Percentiles rank a stretch among this genome's conserved stretches.
These are phyloP conservation scores for Clathrospora elynae DNA, from an alignment of 2,329 filamentous ascomycete genomes.

Conservation along the genomic window DNA sequence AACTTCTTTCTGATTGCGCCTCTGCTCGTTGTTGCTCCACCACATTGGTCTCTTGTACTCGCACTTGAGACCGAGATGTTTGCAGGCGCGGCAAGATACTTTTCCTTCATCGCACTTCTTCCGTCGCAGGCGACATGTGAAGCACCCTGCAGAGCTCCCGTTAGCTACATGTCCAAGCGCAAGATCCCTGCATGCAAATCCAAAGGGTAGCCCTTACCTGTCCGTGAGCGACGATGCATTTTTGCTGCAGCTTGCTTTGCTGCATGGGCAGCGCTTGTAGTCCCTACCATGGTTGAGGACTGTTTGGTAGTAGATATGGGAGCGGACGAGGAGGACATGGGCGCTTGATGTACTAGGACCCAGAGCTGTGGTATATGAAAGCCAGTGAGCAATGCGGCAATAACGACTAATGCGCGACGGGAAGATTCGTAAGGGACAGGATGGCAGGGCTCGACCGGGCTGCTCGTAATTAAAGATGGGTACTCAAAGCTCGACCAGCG, in stretches of 20 bases:
- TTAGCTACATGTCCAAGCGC: slow-evolving; percentile 46
- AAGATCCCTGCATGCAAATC: slow-evolving; percentile 45
- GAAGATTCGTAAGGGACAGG: slow-evolving; percentile 52
- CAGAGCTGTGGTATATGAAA: slow-evolving; percentile 48
- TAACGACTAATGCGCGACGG: slow-evolving; percentile 49
- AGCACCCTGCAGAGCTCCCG: slow-evolving; percentile 61
- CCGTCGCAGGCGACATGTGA: slow-evolving; percentile 68
- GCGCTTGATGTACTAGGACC: slow-evolving; percentile 51
- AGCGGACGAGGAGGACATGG: slow-evolving; percentile 56
- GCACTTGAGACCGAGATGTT: slow-evolving; percentile 79
- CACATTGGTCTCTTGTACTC: slow-evolving; percentile 97
- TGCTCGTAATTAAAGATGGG: slow-evolving; percentile 54
- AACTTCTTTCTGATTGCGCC: slow-evolving; percentile 85
- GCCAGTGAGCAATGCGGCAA: slow-evolving; percentile 50
- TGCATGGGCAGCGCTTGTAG: slow-evolving; percentile 56
- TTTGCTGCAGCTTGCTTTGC: slow-evolving; percentile 69
- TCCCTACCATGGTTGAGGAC: slow-evolving; percentile 57
- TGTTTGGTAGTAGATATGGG: slow-evolving; percentile 50
- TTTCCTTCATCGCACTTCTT: slow-evolving; percentile 74
- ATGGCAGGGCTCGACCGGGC: slow-evolving; percentile 49
- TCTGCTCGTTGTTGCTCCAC: slow-evolving; percentile 93
- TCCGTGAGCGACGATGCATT: slow-evolving; percentile 92
- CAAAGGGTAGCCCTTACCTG: slow-evolving; percentile 68
- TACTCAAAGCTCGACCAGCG: slow-evolving; percentile 57
- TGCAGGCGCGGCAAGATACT: slow-evolving; percentile 67